These are phyloP conservation scores for Maudiozyma saulgeensis DNA, from an alignment of 805 yeast species.

Conservation along the genomic window DNA sequence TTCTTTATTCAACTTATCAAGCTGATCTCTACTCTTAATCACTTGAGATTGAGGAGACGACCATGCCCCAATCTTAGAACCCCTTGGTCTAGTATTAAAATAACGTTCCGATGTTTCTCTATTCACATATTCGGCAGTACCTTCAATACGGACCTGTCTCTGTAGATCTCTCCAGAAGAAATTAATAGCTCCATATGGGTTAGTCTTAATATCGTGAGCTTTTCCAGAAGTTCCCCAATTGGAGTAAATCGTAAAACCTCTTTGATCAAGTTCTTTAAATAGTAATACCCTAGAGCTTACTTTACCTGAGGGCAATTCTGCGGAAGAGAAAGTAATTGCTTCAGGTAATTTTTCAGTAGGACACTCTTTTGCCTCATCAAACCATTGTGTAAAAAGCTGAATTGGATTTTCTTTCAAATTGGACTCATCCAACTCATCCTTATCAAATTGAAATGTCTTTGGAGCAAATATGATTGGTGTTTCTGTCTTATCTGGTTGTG, in stretches of 20 bases:
- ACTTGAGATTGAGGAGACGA: slow-evolving; percentile 78
- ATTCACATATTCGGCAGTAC: slow-evolving; percentile 61
- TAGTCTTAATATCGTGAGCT: slow-evolving; percentile 55
- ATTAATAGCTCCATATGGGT: slow-evolving; percentile 71
- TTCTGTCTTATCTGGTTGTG: slow-evolving; percentile 13
- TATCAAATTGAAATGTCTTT: slow-evolving; percentile 75
- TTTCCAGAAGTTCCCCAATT: slow-evolving; percentile 87
- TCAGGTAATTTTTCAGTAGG: slow-evolving; percentile 62
- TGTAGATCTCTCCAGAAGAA: slow-evolving; percentile 89
- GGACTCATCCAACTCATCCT: slow-evolving; percentile 44
- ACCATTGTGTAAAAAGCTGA: slow-evolving; percentile 76
- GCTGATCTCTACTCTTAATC: slow-evolving; percentile 48
- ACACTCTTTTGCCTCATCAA: slow-evolving; percentile 54
- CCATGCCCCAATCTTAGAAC: slow-evolving; percentile 93
- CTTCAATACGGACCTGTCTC: slow-evolving; percentile 90
- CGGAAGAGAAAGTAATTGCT: slow-evolving; percentile 78
- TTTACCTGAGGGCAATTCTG: slow-evolving; percentile 76
- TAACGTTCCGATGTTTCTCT: slow-evolving; percentile 68
- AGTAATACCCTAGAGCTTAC: slow-evolving; percentile 77
- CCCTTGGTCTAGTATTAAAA: slow-evolving; percentile 81
- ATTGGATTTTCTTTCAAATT: slow-evolving; percentile 56
- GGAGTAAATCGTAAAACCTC: slow-evolving; percentile 79
- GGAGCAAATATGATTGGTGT: slow-evolving; percentile 55
- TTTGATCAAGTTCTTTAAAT: slow-evolving; percentile 76
- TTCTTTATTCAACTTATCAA: slow-evolving; percentile 42